Percentiles rank a stretch among this genome's conserved stretches.
Conservation (phyloP, 139 green algal species). For the Chlamydomonas sp. region DNA sequence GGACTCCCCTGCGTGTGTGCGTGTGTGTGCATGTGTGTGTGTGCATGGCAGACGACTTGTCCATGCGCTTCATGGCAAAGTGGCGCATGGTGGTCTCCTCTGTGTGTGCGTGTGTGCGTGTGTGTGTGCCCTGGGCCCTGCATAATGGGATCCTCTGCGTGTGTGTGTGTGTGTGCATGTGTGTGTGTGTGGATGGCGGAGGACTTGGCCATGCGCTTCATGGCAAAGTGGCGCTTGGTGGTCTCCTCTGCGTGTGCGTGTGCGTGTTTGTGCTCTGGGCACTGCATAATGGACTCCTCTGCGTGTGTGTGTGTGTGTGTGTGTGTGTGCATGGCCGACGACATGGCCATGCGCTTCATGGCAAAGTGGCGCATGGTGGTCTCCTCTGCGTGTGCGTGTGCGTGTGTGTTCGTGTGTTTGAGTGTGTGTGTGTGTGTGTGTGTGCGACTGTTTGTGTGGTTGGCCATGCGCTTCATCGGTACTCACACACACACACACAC, state of each 20-base stretch:
- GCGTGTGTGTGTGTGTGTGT: background rate
- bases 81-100: slow-evolving; percentile 51
- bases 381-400: slow-evolving; percentile 33
- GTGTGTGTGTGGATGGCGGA: slow-evolving; percentile 55
- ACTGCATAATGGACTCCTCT: too few relatives aligned
- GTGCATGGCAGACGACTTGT: slow-evolving; percentile 77
- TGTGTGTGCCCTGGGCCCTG: too few relatives aligned
- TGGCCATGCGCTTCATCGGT: slow-evolving; percentile 88
- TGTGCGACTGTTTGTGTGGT: slow-evolving; percentile 66
- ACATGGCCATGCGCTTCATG: slow-evolving; percentile 91
- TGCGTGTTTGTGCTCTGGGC: too few relatives aligned
- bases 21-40: background rate
- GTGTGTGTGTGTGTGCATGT: background rate
- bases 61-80: slow-evolving; percentile 92
- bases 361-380: slow-evolving; percentile 66
- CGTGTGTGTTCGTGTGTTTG: background rate
- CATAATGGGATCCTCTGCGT: too few relatives aligned
- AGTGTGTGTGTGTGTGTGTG: background rate
- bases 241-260: slow-evolving; percentile 36
- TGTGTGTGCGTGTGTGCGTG: slow-evolving; percentile 3
- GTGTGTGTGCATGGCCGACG: slow-evolving; percentile 56
- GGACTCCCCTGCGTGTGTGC: background rate
- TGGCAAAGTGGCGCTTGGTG: slow-evolving; percentile 66
- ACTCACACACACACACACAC: background rate
- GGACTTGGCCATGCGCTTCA: slow-evolving; percentile 91